Base-by-base conservation (phyloP, 2,329 filamentous ascomycete genomes). In the Claviceps sp. region DNA sequence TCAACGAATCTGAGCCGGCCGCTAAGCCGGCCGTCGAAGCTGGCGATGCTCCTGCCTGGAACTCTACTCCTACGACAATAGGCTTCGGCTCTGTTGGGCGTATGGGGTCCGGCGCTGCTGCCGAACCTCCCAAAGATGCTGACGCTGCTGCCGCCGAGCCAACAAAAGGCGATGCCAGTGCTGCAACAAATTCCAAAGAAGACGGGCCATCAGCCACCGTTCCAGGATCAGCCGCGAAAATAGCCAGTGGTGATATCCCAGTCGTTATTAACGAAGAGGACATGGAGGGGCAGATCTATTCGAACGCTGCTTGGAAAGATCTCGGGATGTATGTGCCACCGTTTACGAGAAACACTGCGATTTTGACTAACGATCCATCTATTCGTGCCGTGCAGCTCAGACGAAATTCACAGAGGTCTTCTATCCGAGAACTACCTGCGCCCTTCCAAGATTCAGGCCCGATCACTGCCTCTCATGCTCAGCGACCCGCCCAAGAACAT, bases 391-490 rank as follows among this genome's bases (percentile, higher is more conserved):
- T 42, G 3, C 41, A 70, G 70, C 14, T 65, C 66, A 38, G 64
- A 69, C 37, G 55, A 79, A 43, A 85, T 97, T 57, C 78, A 90
- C 51, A 81, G 87, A 58, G 89, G 88, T 47, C 77, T 96, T 37
- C 74, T 82, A 47, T 75, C 79, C 51, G 86, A 97, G 78, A 86
- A 86, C 70, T 97, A 96, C 74, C 79, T 84, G 63, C 95, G 94
- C 69, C 93, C 93, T 0, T 97, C 93, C 52, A 98, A 98, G 73
- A 95, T 98, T 58, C 93, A 98, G 72, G 93, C 95, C 68, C 88
- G 85, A 60, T 93, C 93, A 1, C 78, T 98, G 18, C 93, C 93
- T 30, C 77, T 98, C 52, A 85, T 98, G 63, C 79, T 98, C 57
- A 73, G 79, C 60, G 76, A 95, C 63, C 91, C 93, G n/a, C 85